These are phyloP conservation scores for Xylariaceae sp. DNA, from an alignment of 2,329 filamentous ascomycete genomes.

Conservation along the genomic window DNA sequence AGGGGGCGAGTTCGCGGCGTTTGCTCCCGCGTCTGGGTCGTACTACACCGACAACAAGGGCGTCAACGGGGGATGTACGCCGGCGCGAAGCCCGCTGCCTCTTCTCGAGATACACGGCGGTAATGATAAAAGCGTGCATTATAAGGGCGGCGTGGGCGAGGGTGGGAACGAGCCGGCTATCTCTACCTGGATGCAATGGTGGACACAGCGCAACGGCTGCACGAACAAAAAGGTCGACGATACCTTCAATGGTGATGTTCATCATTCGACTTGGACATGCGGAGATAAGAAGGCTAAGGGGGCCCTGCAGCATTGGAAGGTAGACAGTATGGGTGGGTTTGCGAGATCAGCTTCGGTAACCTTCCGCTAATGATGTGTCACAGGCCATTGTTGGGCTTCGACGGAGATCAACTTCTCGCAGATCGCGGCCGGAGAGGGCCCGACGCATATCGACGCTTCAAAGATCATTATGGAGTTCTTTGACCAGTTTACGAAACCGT, in stretches of 20 bases:
- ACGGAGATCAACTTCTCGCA: constrained; percentile 49
- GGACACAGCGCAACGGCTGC: constrained; percentile 46
- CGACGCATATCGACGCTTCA: constrained; percentile 47
- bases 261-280: constrained; percentile 48
- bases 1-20: constrained; percentile 47
- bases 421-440: constrained; percentile 42
- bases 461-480: constrained; percentile 50
- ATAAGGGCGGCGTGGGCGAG: constrained; percentile 46
- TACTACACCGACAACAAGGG: constrained; percentile 48
- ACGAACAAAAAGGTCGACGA: constrained; percentile 37
- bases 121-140: constrained; percentile 46
- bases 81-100: constrained; percentile 42
- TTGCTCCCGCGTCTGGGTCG: constrained; percentile 48
- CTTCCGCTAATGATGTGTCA: neutral
- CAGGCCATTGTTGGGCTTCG: constrained; percentile 50
- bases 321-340: constrained; percentile 44
- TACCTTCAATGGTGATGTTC: constrained; percentile 44
- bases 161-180: constrained; percentile 46
- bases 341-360: neutral
- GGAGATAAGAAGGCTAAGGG: constrained; percentile 36
- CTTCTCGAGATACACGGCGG: constrained; percentile 51
- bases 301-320: constrained; percentile 48
- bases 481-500: constrained; percentile 39
- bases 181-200: constrained; percentile 44
- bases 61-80: constrained; percentile 40